Evolutionary conservation across 148 eudicot genomes (phyloP), one percentile per base, ranked within the genome.

Genomic region (Spergularia marina): DNA sequence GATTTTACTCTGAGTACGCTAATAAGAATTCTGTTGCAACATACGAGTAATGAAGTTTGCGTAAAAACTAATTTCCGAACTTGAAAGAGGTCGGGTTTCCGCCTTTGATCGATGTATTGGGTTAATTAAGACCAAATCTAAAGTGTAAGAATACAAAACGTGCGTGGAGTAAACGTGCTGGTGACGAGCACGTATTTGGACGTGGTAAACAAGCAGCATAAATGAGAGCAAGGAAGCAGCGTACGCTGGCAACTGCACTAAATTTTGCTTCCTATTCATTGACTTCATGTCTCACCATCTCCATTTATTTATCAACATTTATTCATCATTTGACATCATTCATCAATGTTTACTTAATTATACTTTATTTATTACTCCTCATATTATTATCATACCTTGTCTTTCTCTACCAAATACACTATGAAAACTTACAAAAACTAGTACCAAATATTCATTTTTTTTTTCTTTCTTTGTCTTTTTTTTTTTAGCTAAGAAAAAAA

Each of bases 191-290:
- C 73, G 73, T 70, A 70, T 16, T 16, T 13, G 44, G 21, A 70
- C 73, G 73, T 70, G 60, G 73, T 70, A 53, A 21, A 44, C 15
- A 17, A 70, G 15, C 1, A 68, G 15, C 1, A 21, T 10, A 39
- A 39, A 12, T 40, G 55, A 23, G 65, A 67, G 66, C 65, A 69
- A 54, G 2, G 40, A n/a, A 59, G 56, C 34, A 59, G 61, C 74
- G 79, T 77, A 77, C 71, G 80, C 69, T 71, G 62, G 1, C 80
- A 71, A 77, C 80, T 77, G 20, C 66, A 40, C 3, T 56, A 61
- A 65, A 12, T 63, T 54, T 60, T 70, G 30, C 23, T 70, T 51
- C 55, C 51, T 62, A 51, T 34, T 0, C 80, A 77, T 77, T 77
- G 80, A 71, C 76, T 77, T 54, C 70, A 40, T 71, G 65, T 64